Conservation (phyloP, 176 grass and related monocot species). For the Zea mays region Zm-B73-REFERENCE-NAM-5.0 NC_050102.1:130738001-130738500, state of each 20-base stretch:
- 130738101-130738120: constrained; percentile 35
- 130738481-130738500: constrained; percentile 39
- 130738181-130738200: constrained; percentile 47
- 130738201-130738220: constrained; percentile 42
- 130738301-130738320: constrained; percentile 59
- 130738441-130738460: neutral
- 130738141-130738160: constrained; percentile 45
- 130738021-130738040: no score
- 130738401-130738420: neutral
- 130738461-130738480: no score
- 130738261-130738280: constrained; percentile 44
- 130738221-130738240: constrained; percentile 44
- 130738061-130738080: constrained; percentile 38
- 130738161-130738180: constrained; percentile 39
- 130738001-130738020: no score
- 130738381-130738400: neutral
- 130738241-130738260: neutral
- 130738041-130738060: constrained; percentile 42
- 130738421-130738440: neutral
- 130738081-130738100: constrained; percentile 51
- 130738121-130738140: constrained; percentile 44
- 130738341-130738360: neutral
- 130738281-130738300: constrained; percentile 77
- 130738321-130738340: constrained; percentile 30
- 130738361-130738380: neutral